A percentile compares a stretch with the other conserved stretches of the same genome.
These are phyloP conservation scores for Schizophyllum amplum DNA, from an alignment of 1,284 basidiomycete genomes.

Conservation along the genomic window DNA sequence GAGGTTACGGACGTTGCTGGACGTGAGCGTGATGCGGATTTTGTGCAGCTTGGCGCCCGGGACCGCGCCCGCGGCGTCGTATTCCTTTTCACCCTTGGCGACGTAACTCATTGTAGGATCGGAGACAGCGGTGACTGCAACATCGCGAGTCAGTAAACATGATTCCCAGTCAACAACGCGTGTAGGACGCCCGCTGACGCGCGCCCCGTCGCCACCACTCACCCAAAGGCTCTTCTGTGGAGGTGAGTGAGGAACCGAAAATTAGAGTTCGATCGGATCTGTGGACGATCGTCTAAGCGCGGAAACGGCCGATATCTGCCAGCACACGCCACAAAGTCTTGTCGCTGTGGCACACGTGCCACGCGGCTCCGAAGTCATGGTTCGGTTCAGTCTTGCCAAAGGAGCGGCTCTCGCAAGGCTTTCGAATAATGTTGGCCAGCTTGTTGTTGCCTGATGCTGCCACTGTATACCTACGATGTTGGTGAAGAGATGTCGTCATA, in stretches of 20 bases:
- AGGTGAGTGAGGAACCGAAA: not conserved
- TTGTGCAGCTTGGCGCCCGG: constrained; percentile 94
- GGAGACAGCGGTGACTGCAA: not conserved
- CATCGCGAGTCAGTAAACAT: not conserved
- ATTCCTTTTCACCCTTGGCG: constrained; percentile 98
- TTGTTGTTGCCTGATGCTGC: no score
- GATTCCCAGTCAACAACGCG: not conserved
- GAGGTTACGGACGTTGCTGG: constrained; percentile 95
- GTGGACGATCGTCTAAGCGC: not conserved
- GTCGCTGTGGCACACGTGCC: no score
- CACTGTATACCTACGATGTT: no score
- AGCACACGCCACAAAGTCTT: not conserved
- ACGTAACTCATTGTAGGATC: constrained; percentile 93
- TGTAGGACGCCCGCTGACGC: no score
- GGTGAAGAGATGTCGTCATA: no score
- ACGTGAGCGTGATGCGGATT: constrained; percentile 98
- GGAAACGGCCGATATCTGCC: not conserved
- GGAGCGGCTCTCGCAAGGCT: no score
- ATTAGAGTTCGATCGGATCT: not conserved
- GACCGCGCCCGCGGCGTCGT: constrained; percentile 86
- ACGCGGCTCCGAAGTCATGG: no score
- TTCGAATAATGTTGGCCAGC: no score
- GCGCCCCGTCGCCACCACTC: not conserved
- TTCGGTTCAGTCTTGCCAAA: no score
- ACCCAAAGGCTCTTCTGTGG: not conserved